These are phyloP conservation scores for Globisporangium lucens DNA, from an alignment of 352 stramenopile species.

Conservation along the genomic window DNA sequence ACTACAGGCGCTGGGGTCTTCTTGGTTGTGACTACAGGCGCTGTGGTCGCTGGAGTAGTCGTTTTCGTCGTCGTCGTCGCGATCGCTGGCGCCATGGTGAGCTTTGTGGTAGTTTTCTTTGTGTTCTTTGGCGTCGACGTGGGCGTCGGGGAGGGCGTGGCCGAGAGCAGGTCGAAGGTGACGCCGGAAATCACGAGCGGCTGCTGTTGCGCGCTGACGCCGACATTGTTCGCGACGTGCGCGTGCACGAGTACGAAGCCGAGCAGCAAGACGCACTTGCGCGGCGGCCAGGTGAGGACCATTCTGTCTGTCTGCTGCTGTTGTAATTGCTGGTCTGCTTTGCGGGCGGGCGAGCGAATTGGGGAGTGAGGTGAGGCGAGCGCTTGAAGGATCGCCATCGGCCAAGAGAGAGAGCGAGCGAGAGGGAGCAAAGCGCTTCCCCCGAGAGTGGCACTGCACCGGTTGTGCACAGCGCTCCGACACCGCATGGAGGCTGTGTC, in stretches of 20 bases:
- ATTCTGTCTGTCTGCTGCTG: neutral
- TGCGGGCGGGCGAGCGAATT: constrained; percentile 4
- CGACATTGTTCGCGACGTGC: neutral
- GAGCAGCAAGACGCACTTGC: constrained; percentile 7
- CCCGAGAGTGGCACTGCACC: neutral
- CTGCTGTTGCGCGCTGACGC: neutral
- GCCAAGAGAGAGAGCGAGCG: neutral
- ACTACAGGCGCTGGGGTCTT: neutral
- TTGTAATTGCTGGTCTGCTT: neutral
- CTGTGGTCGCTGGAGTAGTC: neutral
- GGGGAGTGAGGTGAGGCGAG: neutral
- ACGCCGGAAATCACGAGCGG: neutral
- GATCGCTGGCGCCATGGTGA: neutral
- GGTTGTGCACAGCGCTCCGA: neutral
- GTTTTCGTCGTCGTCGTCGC: neutral
- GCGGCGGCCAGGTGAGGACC: constrained; percentile 6
- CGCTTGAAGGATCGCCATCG: neutral
- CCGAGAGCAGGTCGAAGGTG: neutral
- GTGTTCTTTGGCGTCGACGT: neutral
- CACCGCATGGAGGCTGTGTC: neutral
- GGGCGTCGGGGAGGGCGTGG: neutral
- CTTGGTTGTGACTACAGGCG: neutral
- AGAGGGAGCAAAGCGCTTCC: neutral
- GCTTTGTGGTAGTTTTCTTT: neutral
- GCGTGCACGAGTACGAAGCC: constrained; percentile 3